Percentiles rank a stretch among this genome's conserved stretches.
phyloP scores from a whole-genome alignment of 2,329 filamentous ascomycete genomes.

The Zymoseptoria brevis region DNA sequence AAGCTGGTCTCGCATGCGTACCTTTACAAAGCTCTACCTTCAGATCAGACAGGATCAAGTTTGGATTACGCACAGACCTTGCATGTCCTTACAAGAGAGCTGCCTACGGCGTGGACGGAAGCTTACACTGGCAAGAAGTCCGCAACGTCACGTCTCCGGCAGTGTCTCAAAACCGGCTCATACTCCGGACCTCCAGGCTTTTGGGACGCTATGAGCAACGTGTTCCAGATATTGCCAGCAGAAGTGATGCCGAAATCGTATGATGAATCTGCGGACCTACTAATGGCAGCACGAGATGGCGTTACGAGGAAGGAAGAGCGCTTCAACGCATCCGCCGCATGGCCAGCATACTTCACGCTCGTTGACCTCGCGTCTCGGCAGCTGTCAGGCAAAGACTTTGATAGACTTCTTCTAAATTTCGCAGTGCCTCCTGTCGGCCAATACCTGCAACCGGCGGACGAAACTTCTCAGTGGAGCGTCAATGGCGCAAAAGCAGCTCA shows the following conservation, averaged over 20 bases:
- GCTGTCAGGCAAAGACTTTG: conserved; percentile 38
- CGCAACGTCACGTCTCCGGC: conserved; percentile 51
- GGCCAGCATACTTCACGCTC: conserved; percentile 65
- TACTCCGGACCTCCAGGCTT: conserved; percentile 65
- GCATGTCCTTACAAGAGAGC: conserved; percentile 53
- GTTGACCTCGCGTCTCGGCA: conserved; percentile 33
- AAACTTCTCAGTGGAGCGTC: conserved; percentile 45
- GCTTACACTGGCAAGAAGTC: conserved; percentile 52
- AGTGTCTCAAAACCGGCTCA: conserved; percentile 75
- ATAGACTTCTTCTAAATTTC: conserved; percentile 39
- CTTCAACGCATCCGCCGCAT: conserved; percentile 60
- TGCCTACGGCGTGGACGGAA: conserved; percentile 67
- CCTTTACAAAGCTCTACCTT: conserved; percentile 64
- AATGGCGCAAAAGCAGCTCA: conserved; percentile 36
- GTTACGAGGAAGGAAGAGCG: conserved; percentile 68
- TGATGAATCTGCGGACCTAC: conserved; percentile 52
- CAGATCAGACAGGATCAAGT: conserved; percentile 65
- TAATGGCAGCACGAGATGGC: conserved; percentile 62
- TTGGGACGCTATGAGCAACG: conserved; percentile 60
- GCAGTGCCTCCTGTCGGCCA: conserved; percentile 47
- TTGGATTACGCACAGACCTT: conserved; percentile 62
- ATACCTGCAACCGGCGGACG: conserved; percentile 43
- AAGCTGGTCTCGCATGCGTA: conserved; percentile 60
- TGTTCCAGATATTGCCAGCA: conserved; percentile 52
- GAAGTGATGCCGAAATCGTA: conserved; percentile 47